These are phyloP conservation scores for Thielaviopsis punctulata DNA, from an alignment of 2,329 filamentous ascomycete genomes.

Conservation along the genomic window DNA sequence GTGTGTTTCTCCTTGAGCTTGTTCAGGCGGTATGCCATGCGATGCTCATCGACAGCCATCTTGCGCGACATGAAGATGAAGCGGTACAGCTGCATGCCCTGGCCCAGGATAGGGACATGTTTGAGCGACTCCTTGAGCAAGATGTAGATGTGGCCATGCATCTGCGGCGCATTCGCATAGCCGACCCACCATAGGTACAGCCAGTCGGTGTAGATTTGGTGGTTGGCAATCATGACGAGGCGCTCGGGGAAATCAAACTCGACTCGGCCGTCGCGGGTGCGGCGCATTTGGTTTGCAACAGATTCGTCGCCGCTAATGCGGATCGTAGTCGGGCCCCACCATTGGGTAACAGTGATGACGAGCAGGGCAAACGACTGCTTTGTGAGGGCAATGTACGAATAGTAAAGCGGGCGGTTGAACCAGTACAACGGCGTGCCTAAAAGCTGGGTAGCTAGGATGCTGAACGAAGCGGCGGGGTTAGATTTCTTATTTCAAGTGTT, in stretches of 20 bases:
- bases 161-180: conserved; percentile 57
- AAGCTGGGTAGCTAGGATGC: conserved; percentile 54
- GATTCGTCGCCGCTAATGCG: conserved; percentile 70
- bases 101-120: conserved; percentile 62
- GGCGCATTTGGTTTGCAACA: conserved; percentile 55
- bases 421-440: conserved; percentile 61
- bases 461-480: conserved; percentile 16
- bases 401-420: conserved; percentile 60
- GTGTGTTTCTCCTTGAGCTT: conserved; percentile 45
- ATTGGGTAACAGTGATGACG: conserved; percentile 64
- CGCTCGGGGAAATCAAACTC: conserved; percentile 68
- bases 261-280: conserved; percentile 53
- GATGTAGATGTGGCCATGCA: conserved; percentile 79
- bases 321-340: conserved; percentile 73
- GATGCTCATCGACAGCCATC: conserved; percentile 61
- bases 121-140: conserved; percentile 79
- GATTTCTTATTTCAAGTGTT: neutral
- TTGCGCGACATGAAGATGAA: conserved; percentile 89
- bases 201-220: conserved; percentile 88
- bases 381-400: conserved; percentile 73
- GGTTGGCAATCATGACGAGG: conserved; percentile 71
- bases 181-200: conserved; percentile 85
- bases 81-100: conserved; percentile 69
- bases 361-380: conserved; percentile 70
- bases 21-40: conserved; percentile 55